Conservation (phyloP, 1,284 basidiomycete species). For the Termitomyces sp. region DNA sequence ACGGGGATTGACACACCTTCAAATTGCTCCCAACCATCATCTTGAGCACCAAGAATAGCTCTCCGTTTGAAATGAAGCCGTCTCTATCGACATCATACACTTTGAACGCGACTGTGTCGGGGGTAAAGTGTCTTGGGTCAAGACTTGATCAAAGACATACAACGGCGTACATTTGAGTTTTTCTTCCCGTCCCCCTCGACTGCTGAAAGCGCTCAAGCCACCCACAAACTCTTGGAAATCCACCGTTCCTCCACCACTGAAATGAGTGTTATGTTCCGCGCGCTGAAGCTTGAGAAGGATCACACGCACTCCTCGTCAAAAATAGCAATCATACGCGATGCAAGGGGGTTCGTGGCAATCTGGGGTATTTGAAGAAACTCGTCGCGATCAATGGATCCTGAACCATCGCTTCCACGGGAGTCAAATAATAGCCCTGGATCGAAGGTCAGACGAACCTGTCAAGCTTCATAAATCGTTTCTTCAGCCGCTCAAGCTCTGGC, state of each 20-base stretch:
- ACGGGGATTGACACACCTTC: conserved; percentile 57
- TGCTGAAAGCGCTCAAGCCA: conserved; percentile 95
- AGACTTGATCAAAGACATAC: conserved; percentile 1
- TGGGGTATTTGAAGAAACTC: conserved; percentile 99
- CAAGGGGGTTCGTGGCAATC: conserved; percentile 96
- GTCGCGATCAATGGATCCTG: conserved; percentile 96
- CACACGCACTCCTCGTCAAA: conserved; percentile 93
- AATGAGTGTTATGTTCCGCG: conserved; percentile 4
- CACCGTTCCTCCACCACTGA: conserved; percentile 92
- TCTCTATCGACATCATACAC: conserved; percentile 99
- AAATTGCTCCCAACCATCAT: conserved; percentile 99
- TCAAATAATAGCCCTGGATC: not conserved
- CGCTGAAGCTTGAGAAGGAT: not conserved
- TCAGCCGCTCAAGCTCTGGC: conserved; percentile 87
- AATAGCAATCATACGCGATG: conserved; percentile 97
- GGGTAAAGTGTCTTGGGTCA: not conserved
- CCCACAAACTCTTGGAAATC: conserved; percentile 99
- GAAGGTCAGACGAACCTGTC: conserved; percentile 56
- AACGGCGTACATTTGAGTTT: conserved; percentile 83
- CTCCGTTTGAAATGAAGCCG: conserved; percentile 97
- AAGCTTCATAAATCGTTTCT: conserved; percentile 99
- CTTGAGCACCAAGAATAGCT: conserved; percentile 96
- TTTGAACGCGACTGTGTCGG: conserved; percentile 82
- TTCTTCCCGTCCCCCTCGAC: conserved; percentile 92
- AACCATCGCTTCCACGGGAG: conserved; percentile 67